A percentile compares a stretch with the other conserved stretches of the same genome.
phyloP scores from a whole-genome alignment of 2,329 filamentous ascomycete genomes.

The Diaporthe batatas region DNA sequence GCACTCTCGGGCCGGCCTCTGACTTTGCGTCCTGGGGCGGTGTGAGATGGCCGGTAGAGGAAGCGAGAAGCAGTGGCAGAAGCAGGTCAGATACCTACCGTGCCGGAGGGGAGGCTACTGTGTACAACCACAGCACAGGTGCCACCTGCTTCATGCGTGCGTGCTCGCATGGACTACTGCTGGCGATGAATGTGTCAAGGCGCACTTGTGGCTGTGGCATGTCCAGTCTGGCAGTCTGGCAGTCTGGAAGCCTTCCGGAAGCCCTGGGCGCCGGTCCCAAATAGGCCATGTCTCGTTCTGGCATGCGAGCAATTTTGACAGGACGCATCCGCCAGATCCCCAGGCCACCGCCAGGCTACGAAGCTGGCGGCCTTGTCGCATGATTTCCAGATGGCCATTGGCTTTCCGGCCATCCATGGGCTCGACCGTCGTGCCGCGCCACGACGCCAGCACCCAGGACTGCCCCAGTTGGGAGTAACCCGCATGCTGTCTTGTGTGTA shows the following conservation, averaged over 20 bases:
- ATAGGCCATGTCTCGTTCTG: conserved; percentile 21
- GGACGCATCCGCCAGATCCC: conserved; percentile 1
- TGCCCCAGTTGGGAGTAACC: not conserved
- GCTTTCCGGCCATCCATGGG: conserved; percentile 23
- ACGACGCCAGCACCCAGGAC: not conserved
- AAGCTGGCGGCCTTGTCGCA: conserved; percentile 34
- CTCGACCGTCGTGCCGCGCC: conserved; percentile 21
- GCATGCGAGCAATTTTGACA: conserved; percentile 27
- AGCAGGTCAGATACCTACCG: no score
- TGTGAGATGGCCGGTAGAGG: conserved; percentile 19
- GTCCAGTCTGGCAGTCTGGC: not conserved
- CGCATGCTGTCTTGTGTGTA: not conserved
- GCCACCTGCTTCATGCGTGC: conserved; percentile 7
- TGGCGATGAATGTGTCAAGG: conserved; percentile 21
- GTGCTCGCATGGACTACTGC: conserved; percentile 17
- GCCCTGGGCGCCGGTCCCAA: conserved; percentile 7
- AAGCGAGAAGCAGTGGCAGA: not conserved
- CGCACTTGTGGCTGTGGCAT: conserved; percentile 15
- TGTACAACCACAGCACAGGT: conserved; percentile 4
- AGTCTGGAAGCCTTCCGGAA: conserved; percentile 30
- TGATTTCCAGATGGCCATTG: conserved; percentile 37
- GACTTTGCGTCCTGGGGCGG: conserved; percentile 23
- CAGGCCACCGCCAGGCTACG: conserved; percentile 4
- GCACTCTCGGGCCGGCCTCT: conserved; percentile 22
- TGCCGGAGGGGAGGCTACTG: not conserved